phyloP scores from a whole-genome alignment of 441 rosid species.

The Gossypium schwendimanii region DNA sequence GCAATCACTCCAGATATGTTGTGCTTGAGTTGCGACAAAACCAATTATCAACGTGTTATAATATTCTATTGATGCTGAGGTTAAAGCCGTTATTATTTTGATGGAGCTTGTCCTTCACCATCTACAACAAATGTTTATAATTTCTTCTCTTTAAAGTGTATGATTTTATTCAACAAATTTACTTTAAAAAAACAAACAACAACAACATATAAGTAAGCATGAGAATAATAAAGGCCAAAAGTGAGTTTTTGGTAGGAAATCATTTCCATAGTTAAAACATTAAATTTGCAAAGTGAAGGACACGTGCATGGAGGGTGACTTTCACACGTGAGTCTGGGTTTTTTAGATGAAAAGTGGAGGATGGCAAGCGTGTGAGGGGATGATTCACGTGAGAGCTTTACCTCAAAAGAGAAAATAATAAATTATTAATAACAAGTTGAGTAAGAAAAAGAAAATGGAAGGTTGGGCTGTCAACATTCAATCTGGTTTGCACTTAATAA shows the following conservation, averaged over 20 bases:
- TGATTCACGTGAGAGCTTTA: conserved; percentile 41
- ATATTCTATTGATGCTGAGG: too few relatives aligned
- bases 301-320: conserved; percentile 36
- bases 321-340: conserved; percentile 34
- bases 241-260: not conserved
- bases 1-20: too few relatives aligned
- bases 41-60: too few relatives aligned
- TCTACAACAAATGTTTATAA: too few relatives aligned
- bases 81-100: too few relatives aligned
- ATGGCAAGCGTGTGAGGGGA: conserved; percentile 18
- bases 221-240: conserved; percentile 5
- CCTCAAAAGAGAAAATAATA: too few relatives aligned
- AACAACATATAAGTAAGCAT: not conserved
- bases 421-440: not conserved
- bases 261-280: not conserved
- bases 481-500: conserved; percentile 40
- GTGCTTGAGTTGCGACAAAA: too few relatives aligned
- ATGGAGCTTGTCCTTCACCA: rapidly evolving
- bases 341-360: not conserved
- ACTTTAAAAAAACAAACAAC: too few relatives aligned
- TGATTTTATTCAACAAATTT: too few relatives aligned
- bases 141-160: too few relatives aligned
- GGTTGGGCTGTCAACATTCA: conserved; percentile 40
- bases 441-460: not conserved
- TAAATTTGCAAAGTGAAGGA: conserved; percentile 18